Percentiles rank a stretch among this genome's conserved stretches.
These are phyloP conservation scores for Handroanthus guayacan DNA, from an alignment of 257 asterid genomes.

Conservation along the genomic window DNA sequence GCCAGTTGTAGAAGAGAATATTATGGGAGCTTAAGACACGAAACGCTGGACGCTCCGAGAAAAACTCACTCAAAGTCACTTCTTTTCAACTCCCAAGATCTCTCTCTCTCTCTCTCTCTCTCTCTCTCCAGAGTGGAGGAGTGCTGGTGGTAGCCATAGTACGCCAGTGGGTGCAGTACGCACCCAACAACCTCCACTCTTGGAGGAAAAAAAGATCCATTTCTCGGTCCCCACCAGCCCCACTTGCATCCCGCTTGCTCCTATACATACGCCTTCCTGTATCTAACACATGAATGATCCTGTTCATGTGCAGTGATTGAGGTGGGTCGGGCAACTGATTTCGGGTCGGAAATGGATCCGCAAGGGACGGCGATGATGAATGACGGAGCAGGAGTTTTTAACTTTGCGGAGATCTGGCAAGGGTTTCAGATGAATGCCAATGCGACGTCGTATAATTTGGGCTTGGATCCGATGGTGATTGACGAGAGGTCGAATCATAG, in stretches of 20 bases:
- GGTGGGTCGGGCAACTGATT: constrained; percentile 17
- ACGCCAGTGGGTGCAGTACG: constrained; percentile 45
- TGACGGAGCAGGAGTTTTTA: constrained; percentile 39
- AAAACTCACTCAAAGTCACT: constrained; percentile 46
- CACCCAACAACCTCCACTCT: constrained; percentile 34
- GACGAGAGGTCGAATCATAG: constrained; percentile 36
- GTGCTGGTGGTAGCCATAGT: constrained; percentile 33
- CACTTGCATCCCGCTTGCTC: background rate
- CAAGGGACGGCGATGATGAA: constrained; percentile 42
- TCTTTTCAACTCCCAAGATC: constrained; percentile 35
- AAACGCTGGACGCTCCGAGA: constrained; percentile 41
- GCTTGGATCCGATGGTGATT: constrained; percentile 44
- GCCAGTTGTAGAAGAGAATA: constrained; percentile 27
- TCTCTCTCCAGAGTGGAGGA: constrained; percentile 24
- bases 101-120: constrained; percentile 28
- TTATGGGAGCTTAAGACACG: constrained; percentile 25
- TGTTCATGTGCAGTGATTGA: constrained; percentile 1
- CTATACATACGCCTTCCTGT: constrained; percentile 19
- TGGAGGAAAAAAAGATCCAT: background rate
- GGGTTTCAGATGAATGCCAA: constrained; percentile 43
- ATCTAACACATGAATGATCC: background rate
- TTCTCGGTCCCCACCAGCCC: background rate
- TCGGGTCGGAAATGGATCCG: constrained; percentile 43
- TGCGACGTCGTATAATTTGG: constrained; percentile 41
- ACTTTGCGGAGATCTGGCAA: constrained; percentile 56